Base-by-base conservation (phyloP, 2,329 filamentous ascomycete species). In the Sporothrix mexicana region DNA sequence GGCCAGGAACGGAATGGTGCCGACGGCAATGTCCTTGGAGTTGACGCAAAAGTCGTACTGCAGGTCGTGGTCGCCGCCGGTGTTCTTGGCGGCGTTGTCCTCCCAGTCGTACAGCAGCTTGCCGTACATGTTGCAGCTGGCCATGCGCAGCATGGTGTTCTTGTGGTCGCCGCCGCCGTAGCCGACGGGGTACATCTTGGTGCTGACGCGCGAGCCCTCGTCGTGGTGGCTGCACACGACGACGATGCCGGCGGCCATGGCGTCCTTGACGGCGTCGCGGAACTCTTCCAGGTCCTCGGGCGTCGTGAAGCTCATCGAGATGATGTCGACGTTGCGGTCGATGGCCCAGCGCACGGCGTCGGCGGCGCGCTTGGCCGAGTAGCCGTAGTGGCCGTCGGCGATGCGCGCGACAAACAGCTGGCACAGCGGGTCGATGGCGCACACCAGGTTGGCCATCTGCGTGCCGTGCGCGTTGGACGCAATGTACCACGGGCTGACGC, bases 371-470 rank as follows among this genome's bases (percentile, higher is more conserved):
- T 41, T 66, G 6, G 55, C 70, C 30, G 30, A 36, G 3, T 36
- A 36, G 2, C 30, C 30, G 3, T 36, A 36, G 3, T 36, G 30
- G 30, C 30, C 30, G 7, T 36, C 30, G 4, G 30, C 30, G 7
- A 74, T 59, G n/a, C 71, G 71, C 69, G 73, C 73, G 6, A 74
- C 71, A 59, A 47, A 73, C n/a, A 74, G 23, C 47, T 74, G 41
- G 43, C 73, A 74, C 13, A 73, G 69, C 13, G 73, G 73, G 51
- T 74, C 73, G 13, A 74, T 73, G 71, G 73, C 73, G 20, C 73
- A 74, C 20, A 74, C 12, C 36, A 74, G 64, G 30, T 74, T 74
- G 17, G 73, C 73, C 71, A 74, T 74, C 43, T 74, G 73, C 23
- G 73, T 74, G 57, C 73, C 73, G 55, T 73, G 73, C 57, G 53